Conservation (phyloP, 2,329 filamentous ascomycete genomes). For the Fusarium hostae region DNA sequence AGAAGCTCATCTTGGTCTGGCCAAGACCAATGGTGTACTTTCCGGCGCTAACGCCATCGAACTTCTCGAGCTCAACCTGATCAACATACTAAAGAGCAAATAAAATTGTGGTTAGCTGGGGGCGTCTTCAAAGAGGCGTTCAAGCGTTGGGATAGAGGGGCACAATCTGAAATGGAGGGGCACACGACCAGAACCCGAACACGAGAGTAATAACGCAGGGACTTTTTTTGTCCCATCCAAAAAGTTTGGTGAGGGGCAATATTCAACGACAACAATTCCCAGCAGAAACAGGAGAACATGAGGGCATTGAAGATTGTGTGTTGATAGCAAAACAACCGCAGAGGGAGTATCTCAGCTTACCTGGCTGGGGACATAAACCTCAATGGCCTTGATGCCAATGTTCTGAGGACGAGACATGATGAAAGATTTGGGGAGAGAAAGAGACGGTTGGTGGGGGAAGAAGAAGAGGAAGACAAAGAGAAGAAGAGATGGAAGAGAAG, state of each 20-base stretch:
- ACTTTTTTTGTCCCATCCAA: slow-evolving; percentile 30
- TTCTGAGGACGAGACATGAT: slow-evolving; percentile 84
- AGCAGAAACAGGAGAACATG: slow-evolving; percentile 12
- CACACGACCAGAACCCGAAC: slow-evolving; percentile 40
- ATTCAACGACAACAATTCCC: slow-evolving; percentile 26
- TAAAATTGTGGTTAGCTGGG: slow-evolving; percentile 43
- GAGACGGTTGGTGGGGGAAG: slow-evolving; percentile 17
- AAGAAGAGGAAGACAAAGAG: slow-evolving; percentile 28
- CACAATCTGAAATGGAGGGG: slow-evolving; percentile 39
- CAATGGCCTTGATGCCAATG: slow-evolving; percentile 93
- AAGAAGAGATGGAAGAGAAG: slow-evolving; percentile 29
- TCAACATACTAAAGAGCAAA: slow-evolving; percentile 75
- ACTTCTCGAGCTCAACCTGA: slow-evolving; percentile 84
- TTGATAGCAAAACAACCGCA: slow-evolving; percentile 13
- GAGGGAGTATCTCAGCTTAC: slow-evolving; percentile 59
- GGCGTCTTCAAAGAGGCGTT: slow-evolving; percentile 32
- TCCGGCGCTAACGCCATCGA: slow-evolving; percentile 82
- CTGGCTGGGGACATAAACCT: slow-evolving; percentile 89
- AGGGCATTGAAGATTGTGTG: slow-evolving; percentile 13
- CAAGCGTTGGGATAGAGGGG: slow-evolving; percentile 39
- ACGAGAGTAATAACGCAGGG: slow-evolving; percentile 35
- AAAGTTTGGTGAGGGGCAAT: slow-evolving; percentile 39
- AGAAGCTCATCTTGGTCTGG: slow-evolving; percentile 93
- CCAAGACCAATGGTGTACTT: slow-evolving; percentile 94
- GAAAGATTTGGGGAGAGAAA: slow-evolving; percentile 29